A percentile compares a stretch with the other conserved stretches of the same genome.
phyloP scores from a whole-genome alignment of 352 stramenopile species.

The Phytophthora foliorum region DNA sequence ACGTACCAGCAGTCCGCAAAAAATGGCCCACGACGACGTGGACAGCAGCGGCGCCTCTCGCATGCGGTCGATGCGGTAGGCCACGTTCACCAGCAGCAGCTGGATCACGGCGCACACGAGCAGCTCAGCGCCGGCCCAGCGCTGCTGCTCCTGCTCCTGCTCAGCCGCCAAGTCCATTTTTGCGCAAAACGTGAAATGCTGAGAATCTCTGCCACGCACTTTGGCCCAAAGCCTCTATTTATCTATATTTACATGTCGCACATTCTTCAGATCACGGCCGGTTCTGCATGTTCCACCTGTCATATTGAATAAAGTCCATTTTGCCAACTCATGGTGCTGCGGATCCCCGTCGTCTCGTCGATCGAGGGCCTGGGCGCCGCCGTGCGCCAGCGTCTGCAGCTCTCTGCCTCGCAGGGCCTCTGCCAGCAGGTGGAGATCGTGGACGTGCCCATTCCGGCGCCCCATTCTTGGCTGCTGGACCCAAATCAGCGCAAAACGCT shows the following conservation, averaged over 20 bases:
- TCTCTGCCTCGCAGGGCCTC: constrained; percentile 12
- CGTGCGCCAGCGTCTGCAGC: constrained; percentile 33
- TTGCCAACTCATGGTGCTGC: constrained; percentile 26
- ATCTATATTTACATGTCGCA: constrained; percentile 1
- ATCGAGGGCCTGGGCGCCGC: constrained; percentile 43
- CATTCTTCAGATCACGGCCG: too few relatives aligned
- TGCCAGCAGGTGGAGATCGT: constrained; percentile 43
- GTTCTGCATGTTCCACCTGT: not conserved
- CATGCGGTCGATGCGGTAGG: constrained; percentile 69
- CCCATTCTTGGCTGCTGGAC: constrained; percentile 30
- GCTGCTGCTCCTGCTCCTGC: constrained; percentile 40
- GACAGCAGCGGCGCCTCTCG: constrained; percentile 56
- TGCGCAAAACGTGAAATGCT: constrained; percentile 2
- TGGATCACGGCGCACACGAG: constrained; percentile 73
- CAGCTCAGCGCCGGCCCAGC: constrained; percentile 68
- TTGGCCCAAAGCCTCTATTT: not conserved
- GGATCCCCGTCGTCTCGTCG: constrained; percentile 49
- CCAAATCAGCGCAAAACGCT: constrained; percentile 34
- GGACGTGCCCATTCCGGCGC: constrained; percentile 33
- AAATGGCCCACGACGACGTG: constrained; percentile 74
- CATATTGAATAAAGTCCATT: not conserved
- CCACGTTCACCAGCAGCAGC: constrained; percentile 68
- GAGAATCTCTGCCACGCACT: constrained; percentile 19
- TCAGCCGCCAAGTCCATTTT: constrained; percentile 35
- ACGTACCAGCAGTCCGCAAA: constrained; percentile 56